Conservation (phyloP, 2,329 filamentous ascomycete genomes). For the Ceratocystis eucalypticola region DNA sequence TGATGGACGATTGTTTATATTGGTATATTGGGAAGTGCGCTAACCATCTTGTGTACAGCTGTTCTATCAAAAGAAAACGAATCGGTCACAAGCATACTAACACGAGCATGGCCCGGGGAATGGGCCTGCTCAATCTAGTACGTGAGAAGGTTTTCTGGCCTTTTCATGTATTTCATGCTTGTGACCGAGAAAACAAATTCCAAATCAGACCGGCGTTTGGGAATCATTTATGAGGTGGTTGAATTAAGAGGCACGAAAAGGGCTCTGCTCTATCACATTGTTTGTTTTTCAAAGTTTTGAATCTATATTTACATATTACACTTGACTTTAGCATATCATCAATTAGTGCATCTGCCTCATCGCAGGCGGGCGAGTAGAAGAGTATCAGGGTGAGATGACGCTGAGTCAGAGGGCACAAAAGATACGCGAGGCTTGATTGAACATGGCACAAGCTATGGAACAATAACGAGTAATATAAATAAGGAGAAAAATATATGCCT, state of each 20-base stretch:
- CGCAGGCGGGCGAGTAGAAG: too few relatives aligned
- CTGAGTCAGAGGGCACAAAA: neutral
- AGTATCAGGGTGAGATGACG: neutral
- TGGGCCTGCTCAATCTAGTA: conserved; percentile 1
- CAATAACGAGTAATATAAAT: conserved; percentile 7
- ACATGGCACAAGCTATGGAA: conserved; percentile 11
- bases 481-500: conserved; percentile 2
- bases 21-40: conserved; percentile 18
- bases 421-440: neutral
- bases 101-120: conserved; percentile 33
- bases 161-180: conserved; percentile 4
- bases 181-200: conserved; percentile 9
- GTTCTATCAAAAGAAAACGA: conserved; percentile 55
- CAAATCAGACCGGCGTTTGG: conserved; percentile 13
- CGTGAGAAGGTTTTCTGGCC: neutral
- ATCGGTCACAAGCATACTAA: conserved; percentile 44
- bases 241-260: neutral
- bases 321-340: too few relatives aligned
- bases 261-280: neutral
- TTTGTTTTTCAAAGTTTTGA: neutral
- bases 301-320: neutral
- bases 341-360: too few relatives aligned
- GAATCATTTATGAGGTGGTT: neutral
- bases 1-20: conserved; percentile 31
- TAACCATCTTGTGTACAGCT: conserved; percentile 30